Base-by-base conservation (phyloP, 495 filamentous ascomycete genomes). In the Neurospora sp. region DNA sequence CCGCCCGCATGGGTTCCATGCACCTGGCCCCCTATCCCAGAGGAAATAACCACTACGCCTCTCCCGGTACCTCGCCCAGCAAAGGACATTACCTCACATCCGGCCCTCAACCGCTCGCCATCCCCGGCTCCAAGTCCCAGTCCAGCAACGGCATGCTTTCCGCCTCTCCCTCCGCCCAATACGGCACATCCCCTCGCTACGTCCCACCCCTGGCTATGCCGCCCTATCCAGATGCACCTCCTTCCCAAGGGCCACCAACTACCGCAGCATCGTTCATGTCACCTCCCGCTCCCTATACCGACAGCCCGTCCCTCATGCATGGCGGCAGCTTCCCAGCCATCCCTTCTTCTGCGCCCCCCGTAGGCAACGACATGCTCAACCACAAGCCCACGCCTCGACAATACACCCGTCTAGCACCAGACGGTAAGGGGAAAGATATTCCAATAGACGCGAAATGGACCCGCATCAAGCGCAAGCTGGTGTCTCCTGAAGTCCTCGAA, bases 391-490 rank as follows among this genome's bases (percentile, higher is more conserved):
- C 35, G 3, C 70, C 75, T 16, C 74, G 73, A 11, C 75, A 74
- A 68, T 72, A 68, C 68, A 79, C 74, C 70, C 73, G 72, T 40
- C 75, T 88, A 1, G 85, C 81, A 1, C 87, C 86, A 1, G 88
- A 89, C 71, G 81, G 83, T 42, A 78, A 82, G 16, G 88, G 87
- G 16, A 84, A 86, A 41, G 88, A 88, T 41, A 92, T 93, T 40
- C 89, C 90, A 0, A 81, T 87, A 5, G 87, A 89, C 53, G 91
- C 90, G 0, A 88, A 87, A 37, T 93, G 91, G 91, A 93, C 91
- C 20, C 90, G 88, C 78, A 91, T 93, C 74, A 85, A 87, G 59
- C 87, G 91, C 40, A 78, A 83, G 5, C 81, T 91, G 0, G 88
- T 93, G 38, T 91, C 90, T 20, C 89, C 90, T 5, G 88, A 90